Conservation (phyloP, 805 yeast species). For the Metschnikowia anglica region DNA sequence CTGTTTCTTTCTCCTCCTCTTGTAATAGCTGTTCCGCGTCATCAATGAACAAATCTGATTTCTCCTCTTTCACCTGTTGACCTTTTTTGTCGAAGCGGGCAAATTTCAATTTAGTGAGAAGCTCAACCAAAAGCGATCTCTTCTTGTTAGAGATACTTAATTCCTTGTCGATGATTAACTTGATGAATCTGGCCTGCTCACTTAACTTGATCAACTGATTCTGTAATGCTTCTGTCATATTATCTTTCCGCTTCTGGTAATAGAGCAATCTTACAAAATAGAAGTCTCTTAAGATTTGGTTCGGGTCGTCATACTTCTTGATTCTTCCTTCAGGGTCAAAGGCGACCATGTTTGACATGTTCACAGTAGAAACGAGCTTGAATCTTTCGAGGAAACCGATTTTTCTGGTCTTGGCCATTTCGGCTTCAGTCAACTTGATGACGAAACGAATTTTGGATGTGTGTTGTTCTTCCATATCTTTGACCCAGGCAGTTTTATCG, state of each 20-base stretch:
- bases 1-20: slow-evolving; percentile 45
- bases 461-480: slow-evolving; percentile 94
- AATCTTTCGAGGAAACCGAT: slow-evolving; percentile 84
- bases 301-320: slow-evolving; percentile 71
- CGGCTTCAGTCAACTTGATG: slow-evolving; percentile 69
- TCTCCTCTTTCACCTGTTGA: slow-evolving; percentile 52
- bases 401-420: slow-evolving; percentile 74
- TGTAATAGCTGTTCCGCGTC: slow-evolving; percentile 32
- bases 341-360: slow-evolving; percentile 88
- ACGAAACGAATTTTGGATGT: slow-evolving; percentile 76
- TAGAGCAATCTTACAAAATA: slow-evolving; percentile 83
- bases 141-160: slow-evolving; percentile 74
- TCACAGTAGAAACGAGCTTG: slow-evolving; percentile 67
- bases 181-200: slow-evolving; percentile 87
- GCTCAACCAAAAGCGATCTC: slow-evolving; percentile 59
- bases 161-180: slow-evolving; percentile 77
- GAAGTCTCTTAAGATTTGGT: slow-evolving; percentile 80
- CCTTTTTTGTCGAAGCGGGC: slow-evolving; percentile 75
- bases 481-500: slow-evolving; percentile 86
- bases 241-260: slow-evolving; percentile 89
- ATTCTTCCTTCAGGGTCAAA: slow-evolving; percentile 89
- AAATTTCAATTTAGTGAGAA: slow-evolving; percentile 63
- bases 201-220: slow-evolving; percentile 72
- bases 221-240: slow-evolving; percentile 63
- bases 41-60: slow-evolving; percentile 23